A percentile compares a stretch with the other conserved stretches of the same genome.
Conservation (phyloP, 305 asterid genomes). For the Plantago lanceolata region DNA sequence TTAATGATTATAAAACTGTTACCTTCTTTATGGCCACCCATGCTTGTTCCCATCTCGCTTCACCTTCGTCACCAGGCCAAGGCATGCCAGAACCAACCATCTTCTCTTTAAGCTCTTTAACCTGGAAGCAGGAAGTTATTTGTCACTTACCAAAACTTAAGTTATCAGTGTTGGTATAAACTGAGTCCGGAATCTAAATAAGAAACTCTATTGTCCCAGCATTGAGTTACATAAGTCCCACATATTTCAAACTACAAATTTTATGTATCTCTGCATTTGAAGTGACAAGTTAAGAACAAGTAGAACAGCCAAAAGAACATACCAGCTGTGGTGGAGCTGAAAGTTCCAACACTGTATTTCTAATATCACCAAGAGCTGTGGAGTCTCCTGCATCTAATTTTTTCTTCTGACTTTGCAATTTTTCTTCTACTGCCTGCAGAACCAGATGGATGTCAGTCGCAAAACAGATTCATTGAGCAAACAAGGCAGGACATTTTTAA, state of each 20-base stretch:
- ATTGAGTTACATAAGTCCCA: slow-evolving; percentile 8
- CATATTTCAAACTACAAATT: slow-evolving; percentile 5
- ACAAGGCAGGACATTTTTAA: neutral
- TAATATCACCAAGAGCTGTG: slow-evolving; percentile 67
- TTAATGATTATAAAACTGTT: slow-evolving; percentile 2
- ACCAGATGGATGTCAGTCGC: slow-evolving; percentile 12
- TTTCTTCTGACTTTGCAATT: slow-evolving; percentile 52
- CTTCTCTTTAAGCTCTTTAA: slow-evolving; percentile 78
- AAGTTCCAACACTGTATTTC: slow-evolving; percentile 73
- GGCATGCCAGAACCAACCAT: slow-evolving; percentile 96
- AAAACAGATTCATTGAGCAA: slow-evolving; percentile 1
- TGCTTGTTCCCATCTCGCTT: slow-evolving; percentile 91
- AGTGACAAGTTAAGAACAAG: slow-evolving; percentile 12
- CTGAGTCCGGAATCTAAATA: slow-evolving; percentile 3
- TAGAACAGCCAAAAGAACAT: slow-evolving; percentile 27
- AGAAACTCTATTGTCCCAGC: neutral
- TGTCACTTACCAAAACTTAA: neutral
- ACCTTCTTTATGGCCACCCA: slow-evolving; percentile 98
- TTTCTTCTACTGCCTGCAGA: slow-evolving; percentile 65
- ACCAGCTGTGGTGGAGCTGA: slow-evolving; percentile 85
- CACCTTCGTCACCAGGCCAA: slow-evolving; percentile 99
- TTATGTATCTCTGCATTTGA: slow-evolving; percentile 9
- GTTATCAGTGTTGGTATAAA: neutral
- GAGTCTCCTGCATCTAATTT: slow-evolving; percentile 57
- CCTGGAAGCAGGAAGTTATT: too few species aligned